Evolutionary conservation across 2,329 filamentous ascomycete species (phyloP).

Genomic region (Calonectria naviculata): DNA sequence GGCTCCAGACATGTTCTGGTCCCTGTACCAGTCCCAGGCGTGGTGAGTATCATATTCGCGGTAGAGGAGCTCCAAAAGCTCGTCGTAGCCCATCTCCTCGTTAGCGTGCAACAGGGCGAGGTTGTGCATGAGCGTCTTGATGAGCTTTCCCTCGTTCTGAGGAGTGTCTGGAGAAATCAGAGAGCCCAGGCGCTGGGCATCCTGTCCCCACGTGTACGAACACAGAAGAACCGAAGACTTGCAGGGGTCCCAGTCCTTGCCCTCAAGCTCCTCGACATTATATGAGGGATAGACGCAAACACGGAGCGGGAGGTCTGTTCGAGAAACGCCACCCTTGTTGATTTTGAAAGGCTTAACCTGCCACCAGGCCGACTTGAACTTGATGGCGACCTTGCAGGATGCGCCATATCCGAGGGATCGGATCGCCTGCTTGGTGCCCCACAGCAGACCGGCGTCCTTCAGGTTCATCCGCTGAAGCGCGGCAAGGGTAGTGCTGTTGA

Average conservation of each 20-base stretch:
- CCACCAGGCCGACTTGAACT: constrained; percentile 48
- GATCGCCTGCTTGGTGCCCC: constrained; percentile 44
- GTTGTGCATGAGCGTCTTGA: constrained; percentile 22
- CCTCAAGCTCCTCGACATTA: constrained; percentile 18
- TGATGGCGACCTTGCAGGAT: constrained; percentile 44
- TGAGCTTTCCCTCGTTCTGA: constrained; percentile 24
- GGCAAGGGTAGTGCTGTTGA: constrained; percentile 32
- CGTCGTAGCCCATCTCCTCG: background rate
- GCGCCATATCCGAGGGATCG: constrained; percentile 44
- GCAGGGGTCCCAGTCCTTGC: background rate
- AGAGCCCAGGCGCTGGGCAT: constrained; percentile 29
- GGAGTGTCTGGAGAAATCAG: constrained; percentile 24
- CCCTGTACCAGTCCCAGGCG: constrained; percentile 33
- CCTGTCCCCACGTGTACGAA: constrained; percentile 35
- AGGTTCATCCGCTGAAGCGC: constrained; percentile 32
- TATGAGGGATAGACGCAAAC: constrained; percentile 48
- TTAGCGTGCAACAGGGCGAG: constrained; percentile 26
- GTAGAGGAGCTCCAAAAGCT: background rate
- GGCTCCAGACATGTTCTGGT: constrained; percentile 35
- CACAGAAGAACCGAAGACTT: constrained; percentile 32
- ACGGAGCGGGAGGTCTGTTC: constrained; percentile 44
- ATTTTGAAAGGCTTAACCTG: constrained; percentile 20
- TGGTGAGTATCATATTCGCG: constrained; percentile 28
- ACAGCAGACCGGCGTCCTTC: constrained; percentile 39
- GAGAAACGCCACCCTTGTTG: constrained; percentile 13